phyloP scores from a whole-genome alignment of 768 basidiomycete species.

The Auricularia sp. region DNA sequence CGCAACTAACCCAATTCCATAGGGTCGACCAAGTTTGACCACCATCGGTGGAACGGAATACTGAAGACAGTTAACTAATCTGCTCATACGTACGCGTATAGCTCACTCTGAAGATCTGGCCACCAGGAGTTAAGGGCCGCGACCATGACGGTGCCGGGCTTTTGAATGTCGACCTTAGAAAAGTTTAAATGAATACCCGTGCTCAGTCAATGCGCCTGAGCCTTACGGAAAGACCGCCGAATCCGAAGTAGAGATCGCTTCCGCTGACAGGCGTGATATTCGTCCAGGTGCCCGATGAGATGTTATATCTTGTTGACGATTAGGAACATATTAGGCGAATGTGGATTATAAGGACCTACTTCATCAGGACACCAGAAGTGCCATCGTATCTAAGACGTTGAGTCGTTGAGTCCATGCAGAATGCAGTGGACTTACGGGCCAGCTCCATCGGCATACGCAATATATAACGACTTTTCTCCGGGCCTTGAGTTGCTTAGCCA shows the following conservation, averaged over 20 bases:
- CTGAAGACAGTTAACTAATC: constrained; percentile 19
- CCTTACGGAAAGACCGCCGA: constrained; percentile 24
- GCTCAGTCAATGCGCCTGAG: neutral
- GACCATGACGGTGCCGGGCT: constrained; percentile 57
- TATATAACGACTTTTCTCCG: constrained; percentile 44
- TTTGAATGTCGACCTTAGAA: constrained; percentile 39
- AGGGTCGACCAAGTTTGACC: constrained; percentile 49
- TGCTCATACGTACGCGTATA: neutral
- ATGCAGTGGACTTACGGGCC: constrained; percentile 40
- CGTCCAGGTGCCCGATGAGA: constrained; percentile 44
- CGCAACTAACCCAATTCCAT: constrained; percentile 36
- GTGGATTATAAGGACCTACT: neutral
- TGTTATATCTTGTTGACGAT: constrained; percentile 30
- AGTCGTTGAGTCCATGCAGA: neutral
- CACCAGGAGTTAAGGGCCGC: constrained; percentile 52
- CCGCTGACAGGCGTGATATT: constrained; percentile 54
- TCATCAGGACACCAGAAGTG: constrained; percentile 11
- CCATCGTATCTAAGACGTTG: neutral
- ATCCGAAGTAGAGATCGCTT: constrained; percentile 50
- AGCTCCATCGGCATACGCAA: constrained; percentile 52
- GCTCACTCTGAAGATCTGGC: constrained; percentile 3
- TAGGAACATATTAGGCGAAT: neutral
- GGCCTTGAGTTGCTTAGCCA: constrained; percentile 14
- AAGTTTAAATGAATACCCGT: no score
- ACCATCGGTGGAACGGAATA: constrained; percentile 48